Evolutionary conservation across 352 stramenopile genomes (phyloP), one percentile per base, ranked within the genome.

Genomic region (Pythium dissimile): DNA sequence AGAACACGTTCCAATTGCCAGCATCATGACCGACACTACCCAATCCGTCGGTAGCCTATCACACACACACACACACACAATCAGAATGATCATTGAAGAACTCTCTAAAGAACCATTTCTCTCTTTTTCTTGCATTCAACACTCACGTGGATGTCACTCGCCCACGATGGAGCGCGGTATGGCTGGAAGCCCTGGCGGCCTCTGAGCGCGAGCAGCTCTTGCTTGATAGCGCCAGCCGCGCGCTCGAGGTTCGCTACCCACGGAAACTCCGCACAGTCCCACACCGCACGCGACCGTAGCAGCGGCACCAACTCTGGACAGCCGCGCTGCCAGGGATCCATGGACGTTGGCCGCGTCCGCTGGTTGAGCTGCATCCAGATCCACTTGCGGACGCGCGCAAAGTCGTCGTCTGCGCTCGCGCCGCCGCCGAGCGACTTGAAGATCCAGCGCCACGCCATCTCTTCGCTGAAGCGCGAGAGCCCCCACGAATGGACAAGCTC

Each of bases 1-100:
- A 96, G 46, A 91, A 92, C 13, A 96, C 85, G 44, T 94, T 89
- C 86, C 86, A 96, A 55, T 95, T 77, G 10, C 88, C 88, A 0
- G 74, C 77, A 43, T 95, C 72, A 50, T 95, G 84, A 2, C 79
- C 84, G 9, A 86, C 59, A 60, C 69, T 92, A 0, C 87, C 87
- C 21, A 93, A 52, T 45, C 84, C 84, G 47, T 95, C 84, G 15
- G 71, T 67, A 7, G 77, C 66, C 78, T 92, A 54, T 13, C 34
- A 46, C 59, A 24, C 42, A 59, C 11, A 1, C 24, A 61, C 7
- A 28, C n/a, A n/a, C n/a, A 15, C 18, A 18, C n/a, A n/a, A 21
- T 38, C 1, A 39, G 12, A 48, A n/a, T n/a, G n/a, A n/a, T n/a
- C n/a, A n/a, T n/a, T n/a, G n/a, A n/a, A n/a, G n/a, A n/a, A n/a